These are phyloP conservation scores for Chrysosporium keratinophilum DNA, from an alignment of 2,329 filamentous ascomycete species.

Conservation along the genomic window DNA sequence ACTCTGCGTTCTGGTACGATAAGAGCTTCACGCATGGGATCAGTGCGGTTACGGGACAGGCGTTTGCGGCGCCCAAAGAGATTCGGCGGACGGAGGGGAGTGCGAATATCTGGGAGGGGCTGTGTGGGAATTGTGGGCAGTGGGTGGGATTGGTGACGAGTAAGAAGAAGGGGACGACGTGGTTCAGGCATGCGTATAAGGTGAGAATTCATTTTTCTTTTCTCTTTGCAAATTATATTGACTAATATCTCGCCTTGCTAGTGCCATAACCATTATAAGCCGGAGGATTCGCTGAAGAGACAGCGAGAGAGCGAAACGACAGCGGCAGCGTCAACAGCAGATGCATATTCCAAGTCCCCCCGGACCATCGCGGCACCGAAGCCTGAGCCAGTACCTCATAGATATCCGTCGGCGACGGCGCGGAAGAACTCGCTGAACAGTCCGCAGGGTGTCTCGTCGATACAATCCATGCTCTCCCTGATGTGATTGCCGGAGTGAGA, in stretches of 20 bases:
- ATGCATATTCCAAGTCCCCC: slow-evolving; percentile 6
- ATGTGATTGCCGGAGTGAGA: neutral
- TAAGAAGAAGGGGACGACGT: slow-evolving; percentile 87
- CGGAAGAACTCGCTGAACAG: neutral
- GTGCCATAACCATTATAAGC: slow-evolving; percentile 47
- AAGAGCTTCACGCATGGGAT: slow-evolving; percentile 84
- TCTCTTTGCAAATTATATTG: neutral
- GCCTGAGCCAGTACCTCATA: neutral
- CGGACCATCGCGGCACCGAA: neutral
- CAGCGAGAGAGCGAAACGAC: slow-evolving; percentile 52
- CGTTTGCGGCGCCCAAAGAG: slow-evolving; percentile 67
- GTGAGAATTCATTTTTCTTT: slow-evolving; percentile 30
- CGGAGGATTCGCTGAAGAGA: slow-evolving; percentile 58
- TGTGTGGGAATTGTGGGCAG: slow-evolving; percentile 27
- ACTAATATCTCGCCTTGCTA: slow-evolving; percentile 22
- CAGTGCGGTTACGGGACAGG: slow-evolving; percentile 66
- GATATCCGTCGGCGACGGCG: neutral
- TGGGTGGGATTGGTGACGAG: slow-evolving; percentile 46
- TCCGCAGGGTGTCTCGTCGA: neutral
- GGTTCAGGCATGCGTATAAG: slow-evolving; percentile 85
- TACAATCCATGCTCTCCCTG: slow-evolving; percentile 3
- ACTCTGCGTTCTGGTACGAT: slow-evolving; percentile 88
- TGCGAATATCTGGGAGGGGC: slow-evolving; percentile 42
- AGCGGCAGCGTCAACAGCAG: slow-evolving; percentile 20
- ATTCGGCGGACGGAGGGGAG: slow-evolving; percentile 69